These are phyloP conservation scores for Aspergillus phoenicis DNA, from an alignment of 2,329 filamentous ascomycete species.

Conservation along the genomic window DNA sequence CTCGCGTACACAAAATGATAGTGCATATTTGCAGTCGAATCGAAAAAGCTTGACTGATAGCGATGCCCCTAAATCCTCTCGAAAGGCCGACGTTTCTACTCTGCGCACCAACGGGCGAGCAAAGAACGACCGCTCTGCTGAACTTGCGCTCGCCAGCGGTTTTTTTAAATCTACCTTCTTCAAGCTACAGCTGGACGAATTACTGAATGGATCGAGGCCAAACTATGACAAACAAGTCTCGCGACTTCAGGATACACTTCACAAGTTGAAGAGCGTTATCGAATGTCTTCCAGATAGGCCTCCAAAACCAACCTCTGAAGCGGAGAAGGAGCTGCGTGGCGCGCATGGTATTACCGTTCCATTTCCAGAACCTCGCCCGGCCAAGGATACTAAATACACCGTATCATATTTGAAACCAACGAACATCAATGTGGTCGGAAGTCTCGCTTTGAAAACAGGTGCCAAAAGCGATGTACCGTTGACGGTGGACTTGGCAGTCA, in stretches of 20 bases:
- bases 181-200: slow-evolving; percentile 67
- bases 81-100: background rate
- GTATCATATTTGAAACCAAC: slow-evolving; percentile 74
- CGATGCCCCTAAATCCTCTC: slow-evolving; percentile 19
- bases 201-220: slow-evolving; percentile 60
- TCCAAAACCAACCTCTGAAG: slow-evolving; percentile 62
- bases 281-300: slow-evolving; percentile 57
- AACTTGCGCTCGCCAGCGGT: slow-evolving; percentile 48
- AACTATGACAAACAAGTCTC: slow-evolving; percentile 60
- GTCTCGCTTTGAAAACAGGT: slow-evolving; percentile 77
- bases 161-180: slow-evolving; percentile 69
- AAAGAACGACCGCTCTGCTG: slow-evolving; percentile 33
- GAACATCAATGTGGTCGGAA: slow-evolving; percentile 84
- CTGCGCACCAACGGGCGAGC: slow-evolving; percentile 18
- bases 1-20: slow-evolving; percentile 9
- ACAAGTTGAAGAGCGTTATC: slow-evolving; percentile 58
- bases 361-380: slow-evolving; percentile 78
- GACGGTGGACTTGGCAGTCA: slow-evolving; percentile 79
- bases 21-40: slow-evolving; percentile 23
- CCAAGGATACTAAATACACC: slow-evolving; percentile 77
- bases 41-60: slow-evolving; percentile 18
- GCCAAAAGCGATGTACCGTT: slow-evolving; percentile 58
- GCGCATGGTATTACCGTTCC: slow-evolving; percentile 72
- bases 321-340: slow-evolving; percentile 67
- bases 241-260: slow-evolving; percentile 57